These are phyloP conservation scores for Phylloporus rhodoxanthus DNA, from an alignment of 768 basidiomycete species.

Conservation along the genomic window DNA sequence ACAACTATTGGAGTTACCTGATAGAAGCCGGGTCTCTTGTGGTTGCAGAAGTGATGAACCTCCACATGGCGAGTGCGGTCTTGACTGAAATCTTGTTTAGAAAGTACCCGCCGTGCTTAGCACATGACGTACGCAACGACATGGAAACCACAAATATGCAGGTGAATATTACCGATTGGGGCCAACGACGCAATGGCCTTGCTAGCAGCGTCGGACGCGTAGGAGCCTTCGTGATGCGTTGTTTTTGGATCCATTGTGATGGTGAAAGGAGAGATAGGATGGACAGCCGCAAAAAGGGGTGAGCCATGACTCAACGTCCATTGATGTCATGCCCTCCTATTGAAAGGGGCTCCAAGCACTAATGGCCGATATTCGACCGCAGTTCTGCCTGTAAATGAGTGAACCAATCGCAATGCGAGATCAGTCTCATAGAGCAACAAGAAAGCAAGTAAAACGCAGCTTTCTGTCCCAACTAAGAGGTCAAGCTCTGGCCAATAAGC, in stretches of 20 bases:
- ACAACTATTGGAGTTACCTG: constrained; percentile 22
- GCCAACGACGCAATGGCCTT: constrained; percentile 28
- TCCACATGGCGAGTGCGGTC: constrained; percentile 34
- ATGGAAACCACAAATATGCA: constrained; percentile 35
- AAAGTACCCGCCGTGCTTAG: neutral
- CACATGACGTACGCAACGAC: constrained; percentile 25
- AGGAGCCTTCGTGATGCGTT: constrained; percentile 18
- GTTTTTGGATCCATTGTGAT: constrained; percentile 25
- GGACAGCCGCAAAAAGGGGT: neutral
- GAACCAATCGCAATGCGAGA: neutral
- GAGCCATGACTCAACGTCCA: neutral
- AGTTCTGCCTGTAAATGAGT: neutral
- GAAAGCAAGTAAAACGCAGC: neutral
- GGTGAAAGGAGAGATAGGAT: neutral
- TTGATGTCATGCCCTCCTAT: constrained; percentile 8
- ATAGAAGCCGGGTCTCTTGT: constrained; percentile 34
- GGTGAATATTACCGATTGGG: constrained; percentile 31
- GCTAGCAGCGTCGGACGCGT: constrained; percentile 24
- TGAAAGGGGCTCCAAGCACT: neutral
- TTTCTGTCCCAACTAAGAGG: neutral
- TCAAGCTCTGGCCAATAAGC: neutral
- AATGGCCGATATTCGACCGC: neutral
- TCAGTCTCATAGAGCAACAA: neutral
- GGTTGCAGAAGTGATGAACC: constrained; percentile 43
- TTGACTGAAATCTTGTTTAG: constrained; percentile 14